Percentiles rank a stretch among this genome's conserved stretches.
phyloP scores from a whole-genome alignment of 2,329 filamentous ascomycete genomes.

The Alternaria solani region DNA sequence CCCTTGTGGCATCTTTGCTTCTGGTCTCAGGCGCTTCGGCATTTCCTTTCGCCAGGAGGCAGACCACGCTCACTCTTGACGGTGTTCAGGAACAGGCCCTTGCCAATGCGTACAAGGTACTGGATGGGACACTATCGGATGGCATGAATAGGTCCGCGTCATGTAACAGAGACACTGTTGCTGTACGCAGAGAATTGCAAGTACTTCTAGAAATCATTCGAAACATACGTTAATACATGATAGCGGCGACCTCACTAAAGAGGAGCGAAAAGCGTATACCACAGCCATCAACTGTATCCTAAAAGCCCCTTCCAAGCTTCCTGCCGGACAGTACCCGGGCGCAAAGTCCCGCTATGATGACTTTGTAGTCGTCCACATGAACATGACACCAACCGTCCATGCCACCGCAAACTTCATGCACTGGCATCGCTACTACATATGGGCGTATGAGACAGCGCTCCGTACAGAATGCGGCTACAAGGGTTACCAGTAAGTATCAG shows the following conservation, averaged over 20 bases:
- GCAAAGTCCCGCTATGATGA: slow-evolving; percentile 47
- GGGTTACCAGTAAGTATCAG: slow-evolving; percentile 40
- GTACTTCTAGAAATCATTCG: not conserved
- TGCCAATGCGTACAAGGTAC: slow-evolving; percentile 38
- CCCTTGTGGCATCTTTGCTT: slow-evolving; percentile 33
- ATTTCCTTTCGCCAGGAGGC: slow-evolving; percentile 30
- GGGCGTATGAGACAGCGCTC: slow-evolving; percentile 54
- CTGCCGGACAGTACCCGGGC: slow-evolving; percentile 38
- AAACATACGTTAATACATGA: slow-evolving; percentile 1
- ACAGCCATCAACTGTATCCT: slow-evolving; percentile 45
- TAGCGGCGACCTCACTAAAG: slow-evolving; percentile 39
- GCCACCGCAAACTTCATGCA: slow-evolving; percentile 44
- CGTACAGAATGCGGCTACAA: slow-evolving; percentile 53
- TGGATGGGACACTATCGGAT: slow-evolving; percentile 40
- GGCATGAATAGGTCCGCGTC: slow-evolving; percentile 31
- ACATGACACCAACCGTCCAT: slow-evolving; percentile 42
- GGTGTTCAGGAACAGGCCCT: slow-evolving; percentile 39
- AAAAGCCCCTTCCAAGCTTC: slow-evolving; percentile 36
- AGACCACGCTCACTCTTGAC: slow-evolving; percentile 32
- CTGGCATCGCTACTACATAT: slow-evolving; percentile 56
- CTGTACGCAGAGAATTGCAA: slow-evolving; percentile 57
- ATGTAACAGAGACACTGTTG: slow-evolving; percentile 52
- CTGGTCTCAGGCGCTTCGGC: slow-evolving; percentile 30
- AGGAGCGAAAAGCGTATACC: slow-evolving; percentile 45
- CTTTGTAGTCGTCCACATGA: slow-evolving; percentile 46